Evolutionary conservation across 371 early-diverging fungal genomes (phyloP), one percentile per base, ranked within the genome.

Genomic region (Lichtheimia ornata): DNA sequence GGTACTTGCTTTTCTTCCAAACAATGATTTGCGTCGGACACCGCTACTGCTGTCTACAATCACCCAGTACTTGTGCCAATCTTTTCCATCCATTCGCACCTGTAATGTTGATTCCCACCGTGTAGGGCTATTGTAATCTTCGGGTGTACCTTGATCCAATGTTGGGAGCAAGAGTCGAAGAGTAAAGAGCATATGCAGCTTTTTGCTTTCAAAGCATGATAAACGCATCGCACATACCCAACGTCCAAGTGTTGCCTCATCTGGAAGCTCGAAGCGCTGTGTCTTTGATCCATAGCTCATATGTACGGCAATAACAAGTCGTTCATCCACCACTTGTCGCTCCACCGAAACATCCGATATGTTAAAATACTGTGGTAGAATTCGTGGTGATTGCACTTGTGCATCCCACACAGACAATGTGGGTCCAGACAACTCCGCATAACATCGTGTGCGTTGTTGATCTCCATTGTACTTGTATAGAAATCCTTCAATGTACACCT

Each of bases 181-280:
- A 3, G 93, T 89, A 61, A 90, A 92, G 40, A 86, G 77, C 63
- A 91, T 87, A 52, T 92, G 88, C 12, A 94, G 70, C 57, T 85
- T 81, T 45, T 86, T 75, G 15, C 82, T 79, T 68, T 94, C 94
- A 62, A 87, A 93, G 60, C 88, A 84, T 17, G 90, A 83, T 28
- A 94, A 74, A 7, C 92, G 86, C 53, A 93, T 74, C 5, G 89
- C 89, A 50, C 79, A 73, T 5, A 92, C 82, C 92, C 80, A 80
- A 14, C 70, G 62, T 3, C 56, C 14, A 63, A 80, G 56, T 75
- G 73, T 68, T 4, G 71, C 61, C 51, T 79, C 73, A 63, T 83
- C 79, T 22, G 78, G 70, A 0, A 89, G 74, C 59, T 88, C 86
- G 64, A 79, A 44, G 62, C 74, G 50, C n/a, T 18, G 47, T 9